Evolutionary conservation across 768 basidiomycete species (phyloP).

Genomic region (Lentinula sp.): DNA sequence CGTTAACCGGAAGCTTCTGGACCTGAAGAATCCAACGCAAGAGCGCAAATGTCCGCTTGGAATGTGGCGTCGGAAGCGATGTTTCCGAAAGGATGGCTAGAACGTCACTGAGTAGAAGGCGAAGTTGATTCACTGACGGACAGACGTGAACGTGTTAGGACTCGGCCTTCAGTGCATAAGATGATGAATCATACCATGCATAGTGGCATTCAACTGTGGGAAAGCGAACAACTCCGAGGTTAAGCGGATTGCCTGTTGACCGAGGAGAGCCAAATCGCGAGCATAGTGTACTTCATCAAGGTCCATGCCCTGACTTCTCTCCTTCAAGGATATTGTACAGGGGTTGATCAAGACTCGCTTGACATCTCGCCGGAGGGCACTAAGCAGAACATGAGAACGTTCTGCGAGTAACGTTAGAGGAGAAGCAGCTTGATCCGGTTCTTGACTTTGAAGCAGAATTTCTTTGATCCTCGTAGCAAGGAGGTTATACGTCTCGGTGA

Average conservation of each 20-base stretch:
- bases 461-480: slow-evolving; percentile 39
- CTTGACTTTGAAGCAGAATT: slow-evolving; percentile 14
- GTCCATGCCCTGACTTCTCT: not conserved
- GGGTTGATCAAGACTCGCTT: slow-evolving; percentile 9
- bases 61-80: slow-evolving; percentile 34
- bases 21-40: slow-evolving; percentile 44
- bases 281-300: slow-evolving; percentile 34
- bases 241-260: slow-evolving; percentile 46
- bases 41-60: slow-evolving; percentile 32
- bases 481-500: slow-evolving; percentile 56
- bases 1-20: slow-evolving; percentile 38
- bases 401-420: slow-evolving; percentile 18
- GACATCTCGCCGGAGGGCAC: not conserved
- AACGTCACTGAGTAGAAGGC: slow-evolving; percentile 36
- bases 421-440: slow-evolving; percentile 17
- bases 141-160: not conserved
- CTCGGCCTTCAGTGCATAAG: not conserved
- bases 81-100: slow-evolving; percentile 30
- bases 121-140: slow-evolving; percentile 35
- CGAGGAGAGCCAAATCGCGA: slow-evolving; percentile 38
- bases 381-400: slow-evolving; percentile 6
- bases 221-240: slow-evolving; percentile 47
- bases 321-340: slow-evolving; percentile 4
- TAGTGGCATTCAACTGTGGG: slow-evolving; percentile 34
- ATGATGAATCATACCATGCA: slow-evolving; percentile 37